A percentile compares a stretch with the other conserved stretches of the same genome.
These are phyloP conservation scores for Calvatia gigantea DNA, from an alignment of 768 basidiomycete genomes.

Conservation along the genomic window DNA sequence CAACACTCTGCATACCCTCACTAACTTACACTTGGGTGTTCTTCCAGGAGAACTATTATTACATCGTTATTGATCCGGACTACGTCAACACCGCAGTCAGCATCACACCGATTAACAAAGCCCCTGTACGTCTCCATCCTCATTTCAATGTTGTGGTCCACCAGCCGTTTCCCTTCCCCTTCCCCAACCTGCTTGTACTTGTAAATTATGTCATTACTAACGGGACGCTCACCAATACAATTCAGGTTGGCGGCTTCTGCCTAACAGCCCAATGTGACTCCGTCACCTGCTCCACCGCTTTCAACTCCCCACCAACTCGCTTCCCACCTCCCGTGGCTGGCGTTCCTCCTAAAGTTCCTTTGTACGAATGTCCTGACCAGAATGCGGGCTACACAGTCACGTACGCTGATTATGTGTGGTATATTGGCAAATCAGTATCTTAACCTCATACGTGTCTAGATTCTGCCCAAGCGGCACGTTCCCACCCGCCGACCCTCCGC, in stretches of 20 bases:
- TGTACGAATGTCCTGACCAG: conserved; percentile 19
- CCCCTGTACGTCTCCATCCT: not conserved
- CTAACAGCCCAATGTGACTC: conserved; percentile 17
- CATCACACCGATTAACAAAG: conserved; percentile 17
- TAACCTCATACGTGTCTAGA: conserved; percentile 9
- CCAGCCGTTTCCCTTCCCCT: too few relatives aligned
- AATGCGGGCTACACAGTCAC: conserved; percentile 23
- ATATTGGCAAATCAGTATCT: not conserved
- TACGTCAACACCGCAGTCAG: conserved; percentile 24
- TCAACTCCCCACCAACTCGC: conserved; percentile 19
- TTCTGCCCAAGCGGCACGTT: conserved; percentile 25
- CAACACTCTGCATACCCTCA: not conserved
- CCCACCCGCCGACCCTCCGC: conserved; percentile 14
- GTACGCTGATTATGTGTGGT: conserved; percentile 15
- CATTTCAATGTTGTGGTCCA: too few relatives aligned
- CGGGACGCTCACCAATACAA: too few relatives aligned
- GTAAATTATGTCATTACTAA: too few relatives aligned
- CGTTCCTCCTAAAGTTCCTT: conserved; percentile 17
- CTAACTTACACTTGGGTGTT: not conserved
- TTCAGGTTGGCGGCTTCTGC: conserved; percentile 23
- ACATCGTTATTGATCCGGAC: conserved; percentile 24
- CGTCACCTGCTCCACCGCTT: conserved; percentile 21
- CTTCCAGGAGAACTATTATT: conserved; percentile 24
- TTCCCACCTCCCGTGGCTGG: conserved; percentile 18
- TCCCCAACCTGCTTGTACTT: too few relatives aligned